Evolutionary conservation across 2,329 filamentous ascomycete genomes (phyloP).

Genomic region (Didymosphaeria variabile): DNA sequence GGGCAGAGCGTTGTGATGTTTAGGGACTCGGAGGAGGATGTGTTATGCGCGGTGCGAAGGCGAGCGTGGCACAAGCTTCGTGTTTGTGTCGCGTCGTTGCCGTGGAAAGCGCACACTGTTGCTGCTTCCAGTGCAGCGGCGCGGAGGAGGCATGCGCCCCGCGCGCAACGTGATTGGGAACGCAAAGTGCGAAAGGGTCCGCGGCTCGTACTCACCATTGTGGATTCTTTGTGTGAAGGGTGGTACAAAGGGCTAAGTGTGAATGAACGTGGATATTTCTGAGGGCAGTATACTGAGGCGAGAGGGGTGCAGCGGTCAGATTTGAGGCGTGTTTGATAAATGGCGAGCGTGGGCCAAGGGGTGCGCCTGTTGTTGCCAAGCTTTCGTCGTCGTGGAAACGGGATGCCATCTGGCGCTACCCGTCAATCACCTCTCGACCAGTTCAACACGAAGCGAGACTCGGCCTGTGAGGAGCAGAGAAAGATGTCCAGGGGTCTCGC

Average conservation of each 20-base stretch:
- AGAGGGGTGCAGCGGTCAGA: conserved; percentile 24
- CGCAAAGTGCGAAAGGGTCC: conserved; percentile 1
- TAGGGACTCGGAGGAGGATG: neutral
- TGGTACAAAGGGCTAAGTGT: neutral
- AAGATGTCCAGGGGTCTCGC: neutral
- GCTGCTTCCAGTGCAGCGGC: conserved; percentile 3
- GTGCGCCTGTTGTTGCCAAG: conserved; percentile 36
- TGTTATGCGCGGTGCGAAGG: conserved; percentile 6
- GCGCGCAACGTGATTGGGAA: conserved; percentile 11
- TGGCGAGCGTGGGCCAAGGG: conserved; percentile 30
- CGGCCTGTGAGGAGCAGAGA: too few relatives aligned
- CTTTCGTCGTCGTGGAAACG: conserved; percentile 24
- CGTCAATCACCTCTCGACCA: neutral
- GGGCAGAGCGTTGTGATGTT: conserved; percentile 13
- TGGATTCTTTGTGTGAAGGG: conserved; percentile 2
- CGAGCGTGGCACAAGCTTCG: neutral
- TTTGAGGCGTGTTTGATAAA: conserved; percentile 31
- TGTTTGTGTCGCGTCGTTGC: conserved; percentile 7
- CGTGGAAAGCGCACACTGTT: neutral
- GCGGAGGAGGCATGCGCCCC: conserved; percentile 4
- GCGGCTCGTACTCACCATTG: conserved; percentile 17
- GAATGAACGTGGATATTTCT: neutral
- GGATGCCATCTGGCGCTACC: neutral
- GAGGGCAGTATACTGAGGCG: conserved; percentile 17
- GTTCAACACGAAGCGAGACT: too few relatives aligned